Percentiles rank a stretch among this genome's conserved stretches.
Evolutionary conservation across 176 grass and related monocot species (phyloP).

Genomic region (Luzula sylvatica): DNA sequence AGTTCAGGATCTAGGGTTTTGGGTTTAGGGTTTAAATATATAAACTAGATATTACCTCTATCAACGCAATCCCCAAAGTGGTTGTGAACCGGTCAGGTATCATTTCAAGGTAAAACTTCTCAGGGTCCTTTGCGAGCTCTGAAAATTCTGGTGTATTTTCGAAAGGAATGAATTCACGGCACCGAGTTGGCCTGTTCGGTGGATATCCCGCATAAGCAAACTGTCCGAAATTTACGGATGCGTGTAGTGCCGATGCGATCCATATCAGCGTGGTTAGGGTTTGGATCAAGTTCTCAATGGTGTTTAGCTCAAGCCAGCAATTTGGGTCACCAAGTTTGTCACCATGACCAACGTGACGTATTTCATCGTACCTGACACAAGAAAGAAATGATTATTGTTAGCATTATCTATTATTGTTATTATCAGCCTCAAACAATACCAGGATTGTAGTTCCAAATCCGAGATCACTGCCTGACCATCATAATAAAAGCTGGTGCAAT

Average conservation of each 20-base stretch:
- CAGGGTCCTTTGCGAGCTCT: constrained; percentile 46
- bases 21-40: too few species aligned
- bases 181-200: constrained; percentile 78
- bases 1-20: too few species aligned
- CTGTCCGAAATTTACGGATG: constrained; percentile 90
- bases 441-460: constrained; percentile 58
- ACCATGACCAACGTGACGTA: constrained; percentile 61
- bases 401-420: too few species aligned
- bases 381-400: too few species aligned
- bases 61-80: constrained; percentile 67
- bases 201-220: constrained; percentile 78
- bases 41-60: too few species aligned
- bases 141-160: constrained; percentile 47
- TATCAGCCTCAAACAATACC: too few species aligned
- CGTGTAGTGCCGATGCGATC: constrained; percentile 84
- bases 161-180: constrained; percentile 57
- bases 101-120: constrained; percentile 53
- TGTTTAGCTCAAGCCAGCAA: constrained; percentile 67
- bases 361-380: constrained; percentile 74
- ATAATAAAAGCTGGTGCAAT: constrained; percentile 62
- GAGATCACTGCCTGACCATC: constrained; percentile 21
- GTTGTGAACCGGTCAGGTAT: constrained; percentile 68
- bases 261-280: constrained; percentile 75
- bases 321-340: constrained; percentile 40
- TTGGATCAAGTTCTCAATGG: constrained; percentile 30